Evolutionary conservation across 1,284 basidiomycete species (phyloP).

Genomic region (Pseudomicrostroma phylloplanum): DNA sequence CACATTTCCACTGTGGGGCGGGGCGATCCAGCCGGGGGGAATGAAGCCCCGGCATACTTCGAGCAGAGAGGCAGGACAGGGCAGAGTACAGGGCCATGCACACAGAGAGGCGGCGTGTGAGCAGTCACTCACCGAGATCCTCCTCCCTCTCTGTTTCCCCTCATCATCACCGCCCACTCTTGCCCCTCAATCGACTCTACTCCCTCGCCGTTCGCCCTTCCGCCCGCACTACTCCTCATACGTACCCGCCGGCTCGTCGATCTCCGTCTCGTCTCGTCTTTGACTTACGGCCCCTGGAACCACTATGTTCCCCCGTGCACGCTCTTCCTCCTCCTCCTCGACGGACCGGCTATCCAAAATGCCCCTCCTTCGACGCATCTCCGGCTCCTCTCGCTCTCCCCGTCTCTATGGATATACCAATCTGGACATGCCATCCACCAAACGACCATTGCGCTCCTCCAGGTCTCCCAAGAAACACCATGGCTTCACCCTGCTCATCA

Average conservation of each 20-base stretch:
- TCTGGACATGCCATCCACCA: neutral
- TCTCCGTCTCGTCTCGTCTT: neutral
- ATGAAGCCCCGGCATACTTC: neutral
- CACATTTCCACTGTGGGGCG: neutral
- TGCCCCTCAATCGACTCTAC: neutral
- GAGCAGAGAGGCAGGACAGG: neutral
- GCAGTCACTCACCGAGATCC: neutral
- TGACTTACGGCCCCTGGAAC: too few relatives aligned
- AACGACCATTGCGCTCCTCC: neutral
- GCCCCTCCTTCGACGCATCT: neutral
- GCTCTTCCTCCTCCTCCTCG: neutral
- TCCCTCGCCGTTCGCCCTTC: neutral
- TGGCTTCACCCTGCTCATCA: conserved; percentile 33
- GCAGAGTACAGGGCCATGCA: neutral
- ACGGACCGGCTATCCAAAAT: neutral
- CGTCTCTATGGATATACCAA: neutral
- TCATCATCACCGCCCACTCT: neutral
- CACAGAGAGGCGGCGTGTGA: too few relatives aligned
- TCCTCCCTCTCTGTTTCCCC: neutral
- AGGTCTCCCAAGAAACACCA: conserved; percentile 32
- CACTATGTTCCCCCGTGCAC: neutral
- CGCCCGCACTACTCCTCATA: neutral
- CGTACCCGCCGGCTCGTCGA: neutral
- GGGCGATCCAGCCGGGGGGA: neutral
- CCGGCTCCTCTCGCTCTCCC: neutral